These are phyloP conservation scores for Pythium aristosporum DNA, from an alignment of 352 stramenopile genomes.

Conservation along the genomic window DNA sequence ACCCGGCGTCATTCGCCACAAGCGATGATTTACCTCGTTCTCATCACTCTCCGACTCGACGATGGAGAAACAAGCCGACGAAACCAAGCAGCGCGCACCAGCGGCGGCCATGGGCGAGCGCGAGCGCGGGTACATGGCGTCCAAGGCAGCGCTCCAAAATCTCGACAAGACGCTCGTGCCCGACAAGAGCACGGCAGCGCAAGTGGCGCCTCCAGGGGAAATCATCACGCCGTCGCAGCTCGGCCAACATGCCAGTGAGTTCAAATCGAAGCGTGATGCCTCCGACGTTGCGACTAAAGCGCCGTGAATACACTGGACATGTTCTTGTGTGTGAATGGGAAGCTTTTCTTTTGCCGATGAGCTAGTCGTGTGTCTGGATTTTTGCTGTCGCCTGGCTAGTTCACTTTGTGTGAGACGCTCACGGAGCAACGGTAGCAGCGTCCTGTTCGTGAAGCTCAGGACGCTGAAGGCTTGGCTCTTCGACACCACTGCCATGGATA, in stretches of 20 bases:
- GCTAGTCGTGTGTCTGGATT: not conserved
- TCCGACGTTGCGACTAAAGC: not conserved
- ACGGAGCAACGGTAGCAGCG: slow-evolving; percentile 2
- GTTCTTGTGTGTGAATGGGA: not conserved
- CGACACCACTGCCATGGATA: not conserved
- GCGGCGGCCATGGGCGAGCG: slow-evolving; percentile 2
- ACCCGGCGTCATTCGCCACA: too few species aligned
- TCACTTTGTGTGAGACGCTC: not conserved
- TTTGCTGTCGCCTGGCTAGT: not conserved
- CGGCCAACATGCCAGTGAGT: slow-evolving; percentile 4
- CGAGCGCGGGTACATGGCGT: slow-evolving; percentile 24
- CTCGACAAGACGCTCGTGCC: slow-evolving; percentile 19
- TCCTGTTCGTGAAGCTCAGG: not conserved
- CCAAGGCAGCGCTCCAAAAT: slow-evolving; percentile 21
- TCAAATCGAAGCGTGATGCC: slow-evolving; percentile 13
- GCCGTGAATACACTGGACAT: not conserved
- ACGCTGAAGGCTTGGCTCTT: not conserved
- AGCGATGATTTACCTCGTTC: too few species aligned
- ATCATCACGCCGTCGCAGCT: slow-evolving; percentile 16
- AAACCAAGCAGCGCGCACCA: not conserved
- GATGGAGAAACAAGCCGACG: slow-evolving; percentile 7
- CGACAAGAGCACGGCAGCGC: not conserved
- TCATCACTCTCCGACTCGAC: not conserved
- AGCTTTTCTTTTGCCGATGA: not conserved
- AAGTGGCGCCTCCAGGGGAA: not conserved